phyloP scores from a whole-genome alignment of 306 rosid genomes.

The Prunus dulcis region DNA sequence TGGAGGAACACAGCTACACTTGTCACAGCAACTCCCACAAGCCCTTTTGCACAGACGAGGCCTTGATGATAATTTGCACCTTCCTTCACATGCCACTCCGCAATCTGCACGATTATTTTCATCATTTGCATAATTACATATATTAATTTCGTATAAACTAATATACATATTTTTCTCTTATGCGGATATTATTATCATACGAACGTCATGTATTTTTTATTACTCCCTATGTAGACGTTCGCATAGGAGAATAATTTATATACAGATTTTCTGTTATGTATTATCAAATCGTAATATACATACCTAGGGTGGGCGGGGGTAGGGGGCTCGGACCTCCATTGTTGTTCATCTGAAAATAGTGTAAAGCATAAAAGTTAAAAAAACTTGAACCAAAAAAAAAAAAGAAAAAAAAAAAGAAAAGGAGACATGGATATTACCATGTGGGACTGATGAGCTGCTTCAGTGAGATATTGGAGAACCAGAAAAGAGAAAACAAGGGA shows the following conservation, averaged over 20 bases:
- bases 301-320: conserved; percentile 6
- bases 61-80: conserved; percentile 16
- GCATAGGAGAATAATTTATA: no score
- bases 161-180: no score
- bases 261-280: background rate
- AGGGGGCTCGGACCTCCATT: conserved; percentile 2
- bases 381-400: background rate
- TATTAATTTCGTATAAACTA: no score
- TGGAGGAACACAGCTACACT: conserved; percentile 30
- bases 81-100: conserved; percentile 14
- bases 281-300: background rate
- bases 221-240: accelerated
- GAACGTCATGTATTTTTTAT: accelerated
- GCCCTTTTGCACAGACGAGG: conserved; percentile 30
- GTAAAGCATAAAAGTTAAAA: background rate
- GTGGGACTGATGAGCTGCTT: background rate
- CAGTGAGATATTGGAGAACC: background rate
- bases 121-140: no score
- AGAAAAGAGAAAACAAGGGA: conserved; percentile 9
- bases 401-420: no score
- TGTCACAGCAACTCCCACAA: conserved; percentile 26
- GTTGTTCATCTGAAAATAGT: conserved; percentile 7
- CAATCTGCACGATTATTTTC: conserved; percentile 14
- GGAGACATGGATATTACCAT: background rate
- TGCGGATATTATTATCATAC: accelerated